Evolutionary conservation across 1,284 basidiomycete species (phyloP).

Genomic region (Tilletia horrida): DNA sequence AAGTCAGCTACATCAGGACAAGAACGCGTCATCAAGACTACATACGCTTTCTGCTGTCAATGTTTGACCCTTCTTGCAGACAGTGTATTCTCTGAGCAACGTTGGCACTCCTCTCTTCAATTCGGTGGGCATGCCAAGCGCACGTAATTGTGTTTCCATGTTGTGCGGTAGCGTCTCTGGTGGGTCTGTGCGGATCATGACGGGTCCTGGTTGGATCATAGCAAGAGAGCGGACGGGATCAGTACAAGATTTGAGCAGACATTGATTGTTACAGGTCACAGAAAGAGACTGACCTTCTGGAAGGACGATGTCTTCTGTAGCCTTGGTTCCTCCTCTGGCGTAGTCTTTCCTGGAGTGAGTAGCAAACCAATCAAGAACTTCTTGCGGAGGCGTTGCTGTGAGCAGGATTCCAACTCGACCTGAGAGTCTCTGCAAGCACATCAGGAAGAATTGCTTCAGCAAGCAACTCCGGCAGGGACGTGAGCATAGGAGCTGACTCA

Average conservation of each 20-base stretch:
- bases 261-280: background rate
- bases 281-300: slow-evolving; percentile 60
- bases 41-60: slow-evolving; percentile 65
- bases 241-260: background rate
- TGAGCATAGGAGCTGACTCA: slow-evolving; percentile 55
- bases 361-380: slow-evolving; percentile 91
- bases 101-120: slow-evolving; percentile 86
- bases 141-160: slow-evolving; percentile 90
- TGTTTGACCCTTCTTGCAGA: slow-evolving; percentile 78
- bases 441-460: too few species aligned
- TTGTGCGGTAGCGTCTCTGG: slow-evolving; percentile 82
- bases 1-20: background rate
- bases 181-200: slow-evolving; percentile 41
- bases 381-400: slow-evolving; percentile 79
- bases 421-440: slow-evolving; percentile 69
- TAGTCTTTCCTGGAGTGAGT: slow-evolving; percentile 86
- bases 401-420: slow-evolving; percentile 91
- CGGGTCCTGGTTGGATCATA: slow-evolving; percentile 27
- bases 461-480: background rate
- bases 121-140: slow-evolving; percentile 79
- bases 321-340: slow-evolving; percentile 79
- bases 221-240: background rate
- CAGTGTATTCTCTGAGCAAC: slow-evolving; percentile 67
- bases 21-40: background rate
- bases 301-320: slow-evolving; percentile 71